Percentiles rank a stretch among this genome's conserved stretches.
phyloP scores from a whole-genome alignment of 805 yeast species.

The Candida maris region DNA sequence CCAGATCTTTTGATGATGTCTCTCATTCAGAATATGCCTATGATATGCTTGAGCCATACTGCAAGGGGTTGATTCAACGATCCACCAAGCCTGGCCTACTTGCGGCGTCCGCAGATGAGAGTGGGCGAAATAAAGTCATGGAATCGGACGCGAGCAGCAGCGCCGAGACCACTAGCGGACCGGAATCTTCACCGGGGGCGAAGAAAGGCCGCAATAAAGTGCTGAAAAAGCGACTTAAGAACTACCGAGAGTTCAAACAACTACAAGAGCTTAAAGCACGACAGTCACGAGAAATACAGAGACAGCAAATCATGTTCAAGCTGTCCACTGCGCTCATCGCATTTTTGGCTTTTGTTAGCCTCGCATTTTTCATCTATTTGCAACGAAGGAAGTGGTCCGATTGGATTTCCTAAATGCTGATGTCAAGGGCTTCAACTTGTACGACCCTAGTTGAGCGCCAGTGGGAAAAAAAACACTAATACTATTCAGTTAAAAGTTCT shows the following conservation, averaged over 20 bases:
- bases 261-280: conserved; percentile 7
- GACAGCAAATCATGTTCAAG: neutral
- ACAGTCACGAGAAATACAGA: neutral
- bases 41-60: conserved; percentile 78
- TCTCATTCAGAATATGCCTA: conserved; percentile 80
- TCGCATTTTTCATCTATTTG: conserved; percentile 25
- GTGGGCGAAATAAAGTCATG: no score
- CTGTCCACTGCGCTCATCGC: conserved; percentile 9
- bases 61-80: conserved; percentile 68
- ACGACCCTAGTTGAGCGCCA: no score
- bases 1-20: conserved; percentile 62
- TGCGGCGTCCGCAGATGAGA: no score
- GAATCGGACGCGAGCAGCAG: no score
- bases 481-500: no score
- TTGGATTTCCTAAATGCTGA: no score
- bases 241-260: conserved; percentile 12
- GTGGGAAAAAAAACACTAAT: no score
- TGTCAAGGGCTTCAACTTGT: no score
- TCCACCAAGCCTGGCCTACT: no score
- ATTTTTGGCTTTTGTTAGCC: conserved; percentile 24
- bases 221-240: conserved; percentile 9
- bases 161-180: neutral
- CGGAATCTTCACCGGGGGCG: neutral
- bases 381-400: conserved; percentile 31
- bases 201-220: conserved; percentile 5